These are phyloP conservation scores for Halteria grandinella DNA, from an alignment of 73 alveolate species.

Conservation along the genomic window DNA sequence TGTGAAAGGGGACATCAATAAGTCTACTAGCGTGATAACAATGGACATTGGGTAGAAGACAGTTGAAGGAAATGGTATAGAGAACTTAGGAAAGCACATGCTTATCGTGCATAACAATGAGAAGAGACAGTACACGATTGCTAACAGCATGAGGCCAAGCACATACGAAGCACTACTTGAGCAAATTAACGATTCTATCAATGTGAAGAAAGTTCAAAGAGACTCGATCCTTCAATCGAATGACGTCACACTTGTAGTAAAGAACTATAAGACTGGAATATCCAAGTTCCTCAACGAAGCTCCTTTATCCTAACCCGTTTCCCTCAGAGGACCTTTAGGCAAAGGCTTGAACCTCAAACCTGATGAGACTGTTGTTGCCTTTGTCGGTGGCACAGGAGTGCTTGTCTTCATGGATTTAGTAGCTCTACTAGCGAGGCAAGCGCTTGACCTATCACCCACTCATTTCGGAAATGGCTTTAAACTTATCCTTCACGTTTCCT, in stretches of 20 bases:
- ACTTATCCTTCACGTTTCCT: constrained; percentile 49
- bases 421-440: constrained; percentile 38
- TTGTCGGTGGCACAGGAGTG: constrained; percentile 59
- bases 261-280: constrained; percentile 44
- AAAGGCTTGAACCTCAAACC: constrained; percentile 31
- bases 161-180: constrained; percentile 3
- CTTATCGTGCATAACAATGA: background rate
- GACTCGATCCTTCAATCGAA: too few species aligned
- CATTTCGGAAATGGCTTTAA: constrained; percentile 1
- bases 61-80: constrained; percentile 10
- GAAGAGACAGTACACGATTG: constrained; percentile 43
- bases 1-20: background rate
- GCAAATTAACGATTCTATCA: background rate
- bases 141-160: constrained; percentile 7
- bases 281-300: background rate
- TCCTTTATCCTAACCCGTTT: background rate
- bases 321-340: constrained; percentile 49
- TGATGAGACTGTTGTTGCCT: constrained; percentile 51
- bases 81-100: constrained; percentile 44
- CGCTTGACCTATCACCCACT: background rate
- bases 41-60: background rate
- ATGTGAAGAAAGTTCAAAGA: too few species aligned
- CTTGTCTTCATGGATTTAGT: constrained; percentile 51
- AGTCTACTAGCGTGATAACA: background rate
- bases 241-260: background rate